A percentile compares a stretch with the other conserved stretches of the same genome.
Evolutionary conservation across 768 basidiomycete genomes (phyloP).

Genomic region (Serendipita sp.): DNA sequence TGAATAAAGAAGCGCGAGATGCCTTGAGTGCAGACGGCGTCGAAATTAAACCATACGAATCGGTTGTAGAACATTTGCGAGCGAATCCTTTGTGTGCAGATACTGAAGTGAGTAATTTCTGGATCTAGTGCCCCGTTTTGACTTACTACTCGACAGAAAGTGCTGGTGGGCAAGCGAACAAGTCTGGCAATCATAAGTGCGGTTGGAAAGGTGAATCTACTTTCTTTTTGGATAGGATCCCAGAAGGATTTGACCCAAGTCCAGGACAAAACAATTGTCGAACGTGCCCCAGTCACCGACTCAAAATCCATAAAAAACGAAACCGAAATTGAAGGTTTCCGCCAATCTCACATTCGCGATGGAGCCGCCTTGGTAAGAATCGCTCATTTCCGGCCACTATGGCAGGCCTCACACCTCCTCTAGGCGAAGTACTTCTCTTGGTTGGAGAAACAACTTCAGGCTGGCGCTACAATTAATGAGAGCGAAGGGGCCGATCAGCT

Average conservation of each 20-base stretch:
- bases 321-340: conserved; percentile 77
- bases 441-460: conserved; percentile 69
- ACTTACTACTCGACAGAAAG: conserved; percentile 28
- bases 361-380: conserved; percentile 50
- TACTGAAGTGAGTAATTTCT: background rate
- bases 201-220: conserved; percentile 39
- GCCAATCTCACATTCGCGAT: conserved; percentile 76
- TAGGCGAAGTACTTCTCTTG: conserved; percentile 75
- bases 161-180: conserved; percentile 60
- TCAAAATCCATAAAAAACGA: conserved; percentile 67
- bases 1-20: conserved; percentile 27
- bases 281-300: conserved; percentile 59
- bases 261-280: conserved; percentile 43
- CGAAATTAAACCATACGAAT: conserved; percentile 51
- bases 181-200: conserved; percentile 71
- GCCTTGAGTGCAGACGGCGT: conserved; percentile 23
- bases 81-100: conserved; percentile 19
- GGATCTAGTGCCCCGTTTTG: background rate
- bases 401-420: background rate
- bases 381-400: background rate
- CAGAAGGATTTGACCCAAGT: background rate
- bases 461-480: conserved; percentile 49
- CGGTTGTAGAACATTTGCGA: conserved; percentile 48
- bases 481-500: conserved; percentile 64
- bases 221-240: conserved; percentile 10